phyloP scores from a whole-genome alignment of 805 yeast species.

The Hanseniaspora vineae region DNA sequence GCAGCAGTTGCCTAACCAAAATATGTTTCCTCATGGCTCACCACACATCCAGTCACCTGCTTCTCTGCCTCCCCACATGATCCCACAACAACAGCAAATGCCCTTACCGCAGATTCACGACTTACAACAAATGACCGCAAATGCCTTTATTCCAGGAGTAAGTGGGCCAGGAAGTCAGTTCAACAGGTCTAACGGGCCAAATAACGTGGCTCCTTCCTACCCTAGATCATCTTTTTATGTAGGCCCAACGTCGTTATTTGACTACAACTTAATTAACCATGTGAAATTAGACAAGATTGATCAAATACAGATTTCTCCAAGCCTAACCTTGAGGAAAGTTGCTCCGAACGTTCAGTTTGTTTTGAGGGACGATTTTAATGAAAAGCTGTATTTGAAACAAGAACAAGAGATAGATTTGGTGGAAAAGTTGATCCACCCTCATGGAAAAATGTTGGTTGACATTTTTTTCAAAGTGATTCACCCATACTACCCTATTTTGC shows the following conservation, averaged over 20 bases:
- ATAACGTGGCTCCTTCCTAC: constrained; percentile 46
- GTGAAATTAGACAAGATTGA: constrained; percentile 59
- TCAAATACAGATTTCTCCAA: constrained; percentile 61
- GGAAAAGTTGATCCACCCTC: constrained; percentile 81
- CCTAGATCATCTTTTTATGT: constrained; percentile 84
- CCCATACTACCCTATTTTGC: constrained; percentile 84
- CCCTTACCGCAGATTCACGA: not conserved
- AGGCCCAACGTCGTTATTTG: constrained; percentile 82
- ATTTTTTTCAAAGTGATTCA: constrained; percentile 77
- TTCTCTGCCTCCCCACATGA: not conserved
- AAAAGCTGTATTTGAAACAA: constrained; percentile 52
- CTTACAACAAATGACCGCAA: not conserved
- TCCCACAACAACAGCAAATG: not conserved
- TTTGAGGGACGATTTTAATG: constrained; percentile 68
- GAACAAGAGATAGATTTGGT: constrained; percentile 72
- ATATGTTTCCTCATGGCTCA: not conserved
- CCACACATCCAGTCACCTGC: not conserved
- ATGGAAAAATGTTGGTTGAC: constrained; percentile 70
- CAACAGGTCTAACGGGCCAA: constrained; percentile 12
- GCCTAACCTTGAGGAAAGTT: constrained; percentile 64
- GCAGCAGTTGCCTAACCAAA: constrained; percentile 6
- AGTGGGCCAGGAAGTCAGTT: not conserved
- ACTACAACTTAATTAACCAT: constrained; percentile 50
- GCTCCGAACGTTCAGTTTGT: constrained; percentile 65
- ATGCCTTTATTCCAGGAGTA: not conserved